Conservation (phyloP, 371 early-diverging fungal species). For the Sporodiniella umbellata region DNA sequence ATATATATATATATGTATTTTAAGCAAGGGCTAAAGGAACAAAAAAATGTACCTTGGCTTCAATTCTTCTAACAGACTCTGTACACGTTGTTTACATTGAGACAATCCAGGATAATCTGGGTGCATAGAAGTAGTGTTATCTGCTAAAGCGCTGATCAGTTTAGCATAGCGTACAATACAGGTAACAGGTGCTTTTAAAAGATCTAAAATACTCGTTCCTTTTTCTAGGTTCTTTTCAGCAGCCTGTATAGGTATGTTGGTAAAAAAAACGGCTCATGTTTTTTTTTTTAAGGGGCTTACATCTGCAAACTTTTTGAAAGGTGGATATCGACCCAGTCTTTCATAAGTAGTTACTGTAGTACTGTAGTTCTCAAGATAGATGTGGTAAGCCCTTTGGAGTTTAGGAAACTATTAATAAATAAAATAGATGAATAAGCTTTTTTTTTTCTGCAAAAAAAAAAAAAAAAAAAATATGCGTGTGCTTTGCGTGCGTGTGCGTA, state of each 20-base stretch:
- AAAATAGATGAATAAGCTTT: no score
- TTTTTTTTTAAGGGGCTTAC: conserved; percentile 13
- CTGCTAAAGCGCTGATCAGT: conserved; percentile 23
- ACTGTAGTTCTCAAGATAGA: conserved; percentile 36
- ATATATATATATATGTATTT: no score
- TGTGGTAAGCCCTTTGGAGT: conserved; percentile 21
- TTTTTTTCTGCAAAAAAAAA: no score
- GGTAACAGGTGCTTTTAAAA: conserved; percentile 31
- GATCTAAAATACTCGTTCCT: conserved; percentile 22
- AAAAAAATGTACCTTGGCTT: conserved; percentile 10
- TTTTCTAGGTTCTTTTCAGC: conserved; percentile 1
- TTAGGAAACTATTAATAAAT: conserved; percentile 18
- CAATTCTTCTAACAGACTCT: conserved; percentile 23
- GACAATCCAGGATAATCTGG: conserved; percentile 39
- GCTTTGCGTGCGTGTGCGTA: not conserved
- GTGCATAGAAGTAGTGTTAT: conserved; percentile 41
- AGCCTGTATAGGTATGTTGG: not conserved
- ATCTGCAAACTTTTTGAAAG: conserved; percentile 46
- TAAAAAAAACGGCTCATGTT: not conserved
- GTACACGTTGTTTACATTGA: conserved; percentile 28
- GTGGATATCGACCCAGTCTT: conserved; percentile 28
- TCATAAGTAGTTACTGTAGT: conserved; percentile 33
- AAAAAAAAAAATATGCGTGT: no score
- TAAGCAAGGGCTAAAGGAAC: no score
- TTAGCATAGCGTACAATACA: conserved; percentile 29